phyloP scores from a whole-genome alignment of 371 early-diverging fungal genomes.

The Batrachochytrium dendrobatidis region DNA sequence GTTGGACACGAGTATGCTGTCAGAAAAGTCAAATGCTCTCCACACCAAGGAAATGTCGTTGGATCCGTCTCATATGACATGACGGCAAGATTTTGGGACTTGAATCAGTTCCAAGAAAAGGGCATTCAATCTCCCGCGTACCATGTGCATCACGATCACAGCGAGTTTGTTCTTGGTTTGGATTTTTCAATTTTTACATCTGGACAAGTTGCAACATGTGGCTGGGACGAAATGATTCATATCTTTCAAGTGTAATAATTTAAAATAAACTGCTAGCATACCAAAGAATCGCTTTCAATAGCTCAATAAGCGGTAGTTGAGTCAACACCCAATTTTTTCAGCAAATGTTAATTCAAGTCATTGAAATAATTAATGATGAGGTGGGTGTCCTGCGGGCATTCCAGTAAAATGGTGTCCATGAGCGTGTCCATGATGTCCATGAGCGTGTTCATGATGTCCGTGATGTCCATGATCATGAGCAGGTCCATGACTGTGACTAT shows the following conservation, averaged over 20 bases:
- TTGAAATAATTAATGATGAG: too few relatives aligned
- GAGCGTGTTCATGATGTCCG: too few relatives aligned
- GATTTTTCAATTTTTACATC: constrained; percentile 81
- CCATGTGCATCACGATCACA: constrained; percentile 59
- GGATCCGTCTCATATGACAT: constrained; percentile 87
- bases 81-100: constrained; percentile 89
- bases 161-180: constrained; percentile 90
- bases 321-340: too few relatives aligned
- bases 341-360: too few relatives aligned
- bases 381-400: too few relatives aligned
- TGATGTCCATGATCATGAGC: too few relatives aligned
- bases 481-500: too few relatives aligned
- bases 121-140: constrained; percentile 8
- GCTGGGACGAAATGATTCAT: constrained; percentile 84
- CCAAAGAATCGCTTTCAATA: too few relatives aligned
- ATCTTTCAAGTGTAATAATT: constrained; percentile 8
- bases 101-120: too few relatives aligned
- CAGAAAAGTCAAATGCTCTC: constrained; percentile 80
- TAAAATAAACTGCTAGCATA: too few relatives aligned
- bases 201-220: constrained; percentile 82
- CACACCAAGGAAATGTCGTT: constrained; percentile 71
- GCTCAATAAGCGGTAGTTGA: too few relatives aligned
- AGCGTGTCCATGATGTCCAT: not conserved
- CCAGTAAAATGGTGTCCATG: too few relatives aligned
- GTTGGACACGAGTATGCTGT: constrained; percentile 85